Percentiles rank a stretch among this genome's conserved stretches.
These are phyloP conservation scores for Mucor racemosus DNA, from an alignment of 371 early-diverging fungal genomes.

Conservation along the genomic window DNA sequence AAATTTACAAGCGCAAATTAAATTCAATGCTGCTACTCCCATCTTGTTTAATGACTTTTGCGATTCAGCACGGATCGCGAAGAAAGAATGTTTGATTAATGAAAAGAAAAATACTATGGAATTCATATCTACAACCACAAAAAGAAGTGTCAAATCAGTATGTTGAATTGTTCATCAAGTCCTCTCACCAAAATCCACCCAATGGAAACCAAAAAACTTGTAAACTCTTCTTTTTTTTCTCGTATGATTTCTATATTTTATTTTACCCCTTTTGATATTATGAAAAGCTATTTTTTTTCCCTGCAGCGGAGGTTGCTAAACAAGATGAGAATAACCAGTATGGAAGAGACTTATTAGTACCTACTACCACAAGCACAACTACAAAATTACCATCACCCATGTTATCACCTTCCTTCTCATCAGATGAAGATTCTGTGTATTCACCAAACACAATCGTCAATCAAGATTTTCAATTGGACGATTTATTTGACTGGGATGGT, in stretches of 20 bases:
- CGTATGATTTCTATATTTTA: neutral
- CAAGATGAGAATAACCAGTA: slow-evolving; percentile 21
- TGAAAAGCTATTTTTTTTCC: slow-evolving; percentile 30
- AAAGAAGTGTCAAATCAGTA: slow-evolving; percentile 1
- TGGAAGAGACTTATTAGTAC: slow-evolving; percentile 15
- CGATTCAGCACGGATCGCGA: slow-evolving; percentile 63
- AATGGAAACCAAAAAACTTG: slow-evolving; percentile 1
- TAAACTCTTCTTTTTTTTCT: neutral
- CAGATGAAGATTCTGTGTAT: slow-evolving; percentile 34
- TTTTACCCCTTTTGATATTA: neutral
- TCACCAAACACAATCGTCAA: slow-evolving; percentile 23
- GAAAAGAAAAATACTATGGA: neutral
- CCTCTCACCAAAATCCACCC: slow-evolving; percentile 11
- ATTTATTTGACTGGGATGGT: slow-evolving; percentile 49
- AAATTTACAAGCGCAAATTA: slow-evolving; percentile 52
- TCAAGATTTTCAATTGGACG: slow-evolving; percentile 40
- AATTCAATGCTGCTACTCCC: slow-evolving; percentile 39
- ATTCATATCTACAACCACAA: neutral
- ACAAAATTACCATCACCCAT: slow-evolving; percentile 30
- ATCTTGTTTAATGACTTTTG: slow-evolving; percentile 57
- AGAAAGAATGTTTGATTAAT: slow-evolving; percentile 23
- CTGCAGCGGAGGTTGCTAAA: slow-evolving; percentile 54
- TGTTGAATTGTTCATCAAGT: neutral
- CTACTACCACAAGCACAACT: neutral
- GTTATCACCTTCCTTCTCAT: slow-evolving; percentile 37